Evolutionary conservation across 495 filamentous ascomycete genomes (phyloP), one percentile per base, ranked within the genome.

Genomic region (Aspergillus diversus): DNA sequence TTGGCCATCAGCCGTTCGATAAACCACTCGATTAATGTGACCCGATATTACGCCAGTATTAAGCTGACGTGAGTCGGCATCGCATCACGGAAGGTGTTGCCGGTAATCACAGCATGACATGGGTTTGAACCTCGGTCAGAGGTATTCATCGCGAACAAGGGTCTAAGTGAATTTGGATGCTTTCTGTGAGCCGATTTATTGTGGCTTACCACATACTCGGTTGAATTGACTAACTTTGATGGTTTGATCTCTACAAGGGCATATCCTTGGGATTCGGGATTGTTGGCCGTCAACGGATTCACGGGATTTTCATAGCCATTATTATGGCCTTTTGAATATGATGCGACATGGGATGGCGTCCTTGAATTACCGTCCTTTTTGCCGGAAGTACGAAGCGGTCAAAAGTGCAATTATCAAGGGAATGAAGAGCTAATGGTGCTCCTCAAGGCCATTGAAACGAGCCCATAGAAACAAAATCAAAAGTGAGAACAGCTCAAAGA

Each of bases 401-500:
- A 1, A 27, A 27, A 27, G 21, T 27, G 21, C 21, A 27, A 27
- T 27, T 27, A 27, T 27, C 21, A 2, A 27, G 21, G 21, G 21
- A 27, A 27, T 27, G 21, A 27, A 27, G 2, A 2, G 21, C 21
- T 27, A 27, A 27, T 27, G 21, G 21, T 27, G 21, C 21, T 27
- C 21, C 21, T 2, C 2, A 27, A 27, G 2, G 21, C 2, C 21
- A 27, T 27, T 27, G 21, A 2, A 27, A 27, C 21, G 32, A 32
- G 9, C 17, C 32, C 50, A 32, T 32, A 21, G 17, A 12, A 32
- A 17, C 39, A 3, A 13, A 2, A 5, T 34, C 21, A 31, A 7
- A 5, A 59, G 8, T 8, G 35, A 35, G 39, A 43, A 42, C 5
- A 46, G 56, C 56, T 49, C 56, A 11, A 59, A 59, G 32, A 59